phyloP scores from a whole-genome alignment of 148 eudicot genomes.

The Beta vulgaris region DNA sequence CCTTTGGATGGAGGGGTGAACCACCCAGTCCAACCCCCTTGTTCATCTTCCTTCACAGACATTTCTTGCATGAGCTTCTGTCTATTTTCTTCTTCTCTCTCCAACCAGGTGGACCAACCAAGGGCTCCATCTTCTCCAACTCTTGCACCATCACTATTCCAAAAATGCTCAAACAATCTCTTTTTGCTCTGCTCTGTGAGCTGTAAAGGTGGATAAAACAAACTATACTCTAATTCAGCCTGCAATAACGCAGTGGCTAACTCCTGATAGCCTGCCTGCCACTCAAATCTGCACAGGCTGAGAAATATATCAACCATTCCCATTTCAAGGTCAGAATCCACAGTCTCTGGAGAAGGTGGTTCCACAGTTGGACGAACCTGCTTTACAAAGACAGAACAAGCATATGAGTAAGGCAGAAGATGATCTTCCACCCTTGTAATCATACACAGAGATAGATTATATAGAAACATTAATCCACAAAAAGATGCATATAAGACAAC shows the following conservation, averaged over 20 bases:
- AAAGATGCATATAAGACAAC: background rate
- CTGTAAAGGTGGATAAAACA: slow-evolving; percentile 77
- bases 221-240: slow-evolving; percentile 84
- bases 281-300: slow-evolving; percentile 88
- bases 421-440: background rate
- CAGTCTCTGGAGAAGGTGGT: slow-evolving; percentile 36
- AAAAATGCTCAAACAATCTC: slow-evolving; percentile 86
- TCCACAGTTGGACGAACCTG: slow-evolving; percentile 51
- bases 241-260: slow-evolving; percentile 93
- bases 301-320: slow-evolving; percentile 76
- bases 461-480: background rate
- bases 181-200: slow-evolving; percentile 80
- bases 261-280: slow-evolving; percentile 98
- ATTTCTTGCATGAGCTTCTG: slow-evolving; percentile 50
- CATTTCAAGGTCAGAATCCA: slow-evolving; percentile 57
- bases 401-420: background rate
- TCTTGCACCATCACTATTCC: slow-evolving; percentile 88
- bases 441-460: background rate
- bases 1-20: slow-evolving; percentile 48
- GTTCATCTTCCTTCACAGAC: slow-evolving; percentile 45
- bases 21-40: slow-evolving; percentile 98
- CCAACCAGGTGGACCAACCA: slow-evolving; percentile 95
- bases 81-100: slow-evolving; percentile 87
- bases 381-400: slow-evolving; percentile 12
- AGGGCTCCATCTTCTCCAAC: slow-evolving; percentile 95